Evolutionary conservation across 1,284 basidiomycete genomes (phyloP).

Genomic region (Naganishia sp.): DNA sequence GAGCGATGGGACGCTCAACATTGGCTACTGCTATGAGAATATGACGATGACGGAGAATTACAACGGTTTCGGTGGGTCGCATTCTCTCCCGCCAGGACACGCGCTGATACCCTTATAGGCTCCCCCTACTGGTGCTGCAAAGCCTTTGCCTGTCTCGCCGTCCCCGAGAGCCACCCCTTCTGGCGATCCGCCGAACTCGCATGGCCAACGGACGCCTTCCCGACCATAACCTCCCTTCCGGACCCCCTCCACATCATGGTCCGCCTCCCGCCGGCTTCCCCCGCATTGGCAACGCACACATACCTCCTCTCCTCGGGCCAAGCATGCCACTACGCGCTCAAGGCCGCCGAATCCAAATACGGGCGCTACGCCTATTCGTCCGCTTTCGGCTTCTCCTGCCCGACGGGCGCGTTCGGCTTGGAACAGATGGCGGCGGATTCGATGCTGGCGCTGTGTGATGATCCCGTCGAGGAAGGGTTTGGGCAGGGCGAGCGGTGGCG

Average conservation of each 20-base stretch:
- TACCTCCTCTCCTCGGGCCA: conserved; percentile 74
- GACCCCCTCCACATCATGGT: conserved; percentile 70
- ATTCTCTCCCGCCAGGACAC: not conserved
- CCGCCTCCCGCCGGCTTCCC: conserved; percentile 36
- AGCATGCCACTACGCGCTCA: conserved; percentile 74
- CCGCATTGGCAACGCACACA: conserved; percentile 63
- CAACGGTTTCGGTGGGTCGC: conserved; percentile 64
- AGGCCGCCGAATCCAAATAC: conserved; percentile 74
- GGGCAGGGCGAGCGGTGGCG: conserved; percentile 68
- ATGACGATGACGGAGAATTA: conserved; percentile 75
- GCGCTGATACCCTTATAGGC: conserved; percentile 33
- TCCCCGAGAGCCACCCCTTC: conserved; percentile 68
- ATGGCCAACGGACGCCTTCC: conserved; percentile 57
- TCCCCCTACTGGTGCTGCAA: conserved; percentile 84
- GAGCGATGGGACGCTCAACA: conserved; percentile 68
- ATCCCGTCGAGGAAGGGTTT: conserved; percentile 52
- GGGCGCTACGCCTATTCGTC: conserved; percentile 73
- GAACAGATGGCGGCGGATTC: conserved; percentile 71
- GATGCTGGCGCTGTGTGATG: conserved; percentile 67
- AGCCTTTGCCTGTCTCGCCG: conserved; percentile 68
- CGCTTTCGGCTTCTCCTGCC: conserved; percentile 73
- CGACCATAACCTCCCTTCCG: conserved; percentile 58
- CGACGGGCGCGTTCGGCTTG: conserved; percentile 66
- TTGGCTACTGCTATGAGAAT: conserved; percentile 72
- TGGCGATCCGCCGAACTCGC: conserved; percentile 67